phyloP scores from a whole-genome alignment of 345 rosid species.

The Murraya koenigii region DNA sequence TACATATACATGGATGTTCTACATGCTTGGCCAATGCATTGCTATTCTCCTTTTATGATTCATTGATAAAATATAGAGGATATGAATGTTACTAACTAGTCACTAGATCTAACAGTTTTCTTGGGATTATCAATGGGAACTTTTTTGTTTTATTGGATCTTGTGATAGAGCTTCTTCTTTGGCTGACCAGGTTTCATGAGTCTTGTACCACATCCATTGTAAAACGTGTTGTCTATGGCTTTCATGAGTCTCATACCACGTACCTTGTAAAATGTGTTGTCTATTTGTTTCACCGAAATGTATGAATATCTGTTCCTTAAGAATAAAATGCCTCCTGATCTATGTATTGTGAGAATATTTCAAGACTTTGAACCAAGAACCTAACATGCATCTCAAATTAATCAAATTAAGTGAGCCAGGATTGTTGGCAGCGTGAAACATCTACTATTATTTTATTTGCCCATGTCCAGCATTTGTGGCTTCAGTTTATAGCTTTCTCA shows the following conservation, averaged over 20 bases:
- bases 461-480: neutral
- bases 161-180: neutral
- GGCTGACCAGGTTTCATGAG: conserved; percentile 1
- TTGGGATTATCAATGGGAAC: conserved; percentile 7
- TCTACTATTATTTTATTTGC: neutral
- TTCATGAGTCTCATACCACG: too few species aligned
- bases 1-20: neutral
- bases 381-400: neutral
- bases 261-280: neutral
- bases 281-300: neutral
- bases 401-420: neutral
- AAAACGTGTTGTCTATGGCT: neutral
- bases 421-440: neutral
- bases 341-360: neutral
- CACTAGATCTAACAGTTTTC: conserved; percentile 8
- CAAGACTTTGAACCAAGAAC: neutral
- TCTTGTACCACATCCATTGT: neutral
- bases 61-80: neutral
- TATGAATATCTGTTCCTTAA: neutral
- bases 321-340: neutral
- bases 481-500: conserved; percentile 21
- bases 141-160: neutral
- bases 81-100: neutral
- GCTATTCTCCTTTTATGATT: neutral
- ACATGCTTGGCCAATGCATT: neutral